Conservation (phyloP, 1,284 basidiomycete species). For the Cryptococcus maquisensis region DNA sequence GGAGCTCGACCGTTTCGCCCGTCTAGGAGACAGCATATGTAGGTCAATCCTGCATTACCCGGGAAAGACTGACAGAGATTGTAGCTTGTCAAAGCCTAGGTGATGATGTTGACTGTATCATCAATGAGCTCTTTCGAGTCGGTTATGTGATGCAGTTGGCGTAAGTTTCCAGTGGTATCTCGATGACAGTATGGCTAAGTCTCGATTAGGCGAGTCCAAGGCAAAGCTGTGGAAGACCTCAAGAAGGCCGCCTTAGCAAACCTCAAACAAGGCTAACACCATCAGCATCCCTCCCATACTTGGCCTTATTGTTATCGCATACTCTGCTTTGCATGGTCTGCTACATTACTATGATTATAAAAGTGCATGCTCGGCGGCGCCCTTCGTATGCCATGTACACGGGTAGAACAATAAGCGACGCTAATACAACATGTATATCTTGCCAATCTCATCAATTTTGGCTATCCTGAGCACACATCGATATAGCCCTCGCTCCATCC, state of each 20-base stretch:
- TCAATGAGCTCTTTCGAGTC: slow-evolving; percentile 24
- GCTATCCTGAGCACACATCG: slow-evolving; percentile 15
- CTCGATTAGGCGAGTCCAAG: slow-evolving; percentile 26
- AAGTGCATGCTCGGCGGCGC: background rate
- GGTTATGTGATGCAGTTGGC: slow-evolving; percentile 34
- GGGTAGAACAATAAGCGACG: background rate
- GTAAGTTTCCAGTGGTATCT: slow-evolving; percentile 15
- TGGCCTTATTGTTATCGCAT: background rate
- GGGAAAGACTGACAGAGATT: background rate
- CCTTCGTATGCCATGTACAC: background rate
- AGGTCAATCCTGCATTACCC: background rate
- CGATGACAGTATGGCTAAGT: background rate
- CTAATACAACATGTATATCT: background rate
- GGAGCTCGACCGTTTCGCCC: slow-evolving; percentile 31
- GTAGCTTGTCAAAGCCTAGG: slow-evolving; percentile 14
- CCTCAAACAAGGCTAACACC: background rate
- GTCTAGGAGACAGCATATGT: slow-evolving; percentile 25
- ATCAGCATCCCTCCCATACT: too few species aligned
- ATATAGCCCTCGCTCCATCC: slow-evolving; percentile 54
- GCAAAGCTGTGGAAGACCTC: slow-evolving; percentile 32
- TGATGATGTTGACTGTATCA: slow-evolving; percentile 25
- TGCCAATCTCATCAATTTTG: background rate
- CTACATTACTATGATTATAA: background rate
- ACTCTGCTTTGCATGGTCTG: background rate
- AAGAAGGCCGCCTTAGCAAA: slow-evolving; percentile 19